phyloP scores from a whole-genome alignment of 208 protist genomes.

The Trypanosoma vivax region DNA sequence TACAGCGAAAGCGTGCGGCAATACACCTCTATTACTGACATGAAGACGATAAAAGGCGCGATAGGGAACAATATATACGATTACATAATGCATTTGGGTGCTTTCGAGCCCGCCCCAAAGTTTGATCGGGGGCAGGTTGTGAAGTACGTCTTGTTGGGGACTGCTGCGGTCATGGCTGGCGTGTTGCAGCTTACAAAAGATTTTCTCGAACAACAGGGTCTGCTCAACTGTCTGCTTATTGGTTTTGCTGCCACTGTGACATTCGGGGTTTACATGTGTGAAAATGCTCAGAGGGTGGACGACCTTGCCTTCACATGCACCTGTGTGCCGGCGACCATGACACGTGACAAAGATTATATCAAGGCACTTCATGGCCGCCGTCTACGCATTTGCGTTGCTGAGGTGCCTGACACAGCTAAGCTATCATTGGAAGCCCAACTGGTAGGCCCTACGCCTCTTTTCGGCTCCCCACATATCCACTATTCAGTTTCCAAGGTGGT shows the following conservation, averaged over 20 bases:
- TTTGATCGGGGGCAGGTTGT: neutral
- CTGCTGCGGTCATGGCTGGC: neutral
- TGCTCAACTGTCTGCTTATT: conserved; percentile 1
- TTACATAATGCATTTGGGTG: conserved; percentile 15
- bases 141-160: neutral
- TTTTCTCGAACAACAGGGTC: conserved; percentile 2
- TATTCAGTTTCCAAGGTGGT: conserved; percentile 38
- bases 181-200: conserved; percentile 5
- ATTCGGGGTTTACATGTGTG: neutral
- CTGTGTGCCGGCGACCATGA: neutral
- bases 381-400: conserved; percentile 30
- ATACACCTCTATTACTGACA: conserved; percentile 39
- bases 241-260: neutral
- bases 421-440: conserved; percentile 44
- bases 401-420: conserved; percentile 19
- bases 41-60: conserved; percentile 26
- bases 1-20: conserved; percentile 49
- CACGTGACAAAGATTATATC: conserved; percentile 9
- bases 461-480: conserved; percentile 25
- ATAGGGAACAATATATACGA: conserved; percentile 19
- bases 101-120: neutral
- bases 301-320: conserved; percentile 6
- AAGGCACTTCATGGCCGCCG: conserved; percentile 26
- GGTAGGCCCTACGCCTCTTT: conserved; percentile 25
- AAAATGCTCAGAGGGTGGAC: neutral